phyloP scores from a whole-genome alignment of 495 filamentous ascomycete species.

The Pseudotulostoma volvatum region DNA sequence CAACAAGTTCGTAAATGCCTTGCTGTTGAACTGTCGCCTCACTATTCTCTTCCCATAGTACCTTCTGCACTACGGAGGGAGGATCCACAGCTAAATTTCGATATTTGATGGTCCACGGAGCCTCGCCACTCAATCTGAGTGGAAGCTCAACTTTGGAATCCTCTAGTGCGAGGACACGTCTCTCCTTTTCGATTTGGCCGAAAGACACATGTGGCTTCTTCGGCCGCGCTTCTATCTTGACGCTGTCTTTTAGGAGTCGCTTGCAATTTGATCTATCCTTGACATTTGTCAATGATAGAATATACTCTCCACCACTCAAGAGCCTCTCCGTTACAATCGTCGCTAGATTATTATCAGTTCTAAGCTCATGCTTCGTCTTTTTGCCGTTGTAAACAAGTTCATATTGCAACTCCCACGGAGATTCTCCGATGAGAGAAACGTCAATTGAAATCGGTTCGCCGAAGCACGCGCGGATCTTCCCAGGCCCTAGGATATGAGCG shows the following conservation, averaged over 20 bases:
- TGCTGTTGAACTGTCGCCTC: conserved; percentile 43
- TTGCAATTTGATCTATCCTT: conserved; percentile 79
- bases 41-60: conserved; percentile 49
- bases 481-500: conserved; percentile 47
- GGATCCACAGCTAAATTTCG: conserved; percentile 38
- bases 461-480: conserved; percentile 49
- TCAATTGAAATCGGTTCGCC: conserved; percentile 60
- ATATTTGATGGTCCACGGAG: conserved; percentile 67
- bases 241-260: conserved; percentile 60
- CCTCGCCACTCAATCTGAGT: conserved; percentile 63
- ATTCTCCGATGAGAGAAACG: conserved; percentile 59
- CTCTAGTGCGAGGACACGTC: conserved; percentile 57
- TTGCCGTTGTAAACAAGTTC: conserved; percentile 85
- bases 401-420: conserved; percentile 81
- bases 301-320: conserved; percentile 71
- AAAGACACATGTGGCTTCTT: conserved; percentile 76
- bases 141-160: conserved; percentile 56
- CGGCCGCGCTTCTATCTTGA: conserved; percentile 68
- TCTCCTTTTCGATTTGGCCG: conserved; percentile 62
- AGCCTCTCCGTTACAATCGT: conserved; percentile 61
- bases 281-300: conserved; percentile 61
- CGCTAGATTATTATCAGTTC: conserved; percentile 40
- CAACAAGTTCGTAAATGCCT: conserved; percentile 63
- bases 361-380: conserved; percentile 48
- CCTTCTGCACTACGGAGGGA: conserved; percentile 27